Base-by-base conservation (phyloP, 2,329 filamentous ascomycete species). In the Calonectria hongkongensis region DNA sequence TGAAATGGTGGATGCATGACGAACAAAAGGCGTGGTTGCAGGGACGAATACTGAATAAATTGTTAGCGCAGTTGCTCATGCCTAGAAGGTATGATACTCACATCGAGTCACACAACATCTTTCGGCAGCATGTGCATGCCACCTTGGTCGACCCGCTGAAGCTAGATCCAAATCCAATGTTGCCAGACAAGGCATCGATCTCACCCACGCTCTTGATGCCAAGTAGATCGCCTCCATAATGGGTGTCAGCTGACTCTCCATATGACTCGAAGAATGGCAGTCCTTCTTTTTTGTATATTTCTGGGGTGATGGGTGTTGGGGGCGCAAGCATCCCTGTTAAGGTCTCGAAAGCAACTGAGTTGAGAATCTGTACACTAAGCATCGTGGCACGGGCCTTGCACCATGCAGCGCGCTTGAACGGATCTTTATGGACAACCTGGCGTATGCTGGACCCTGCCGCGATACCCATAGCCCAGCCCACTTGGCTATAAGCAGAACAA, bases 401-500 rank as follows among this genome's bases (percentile, higher is more conserved):
- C 71, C 71, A 73, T 15, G 28, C 39, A 0, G 15, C 13, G 2
- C 25, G 15, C 10, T n/a, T 39, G 39, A 70, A 70, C 4, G 45
- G 66, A 33, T 73, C 71, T 7, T 54, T 47, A 18, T 48, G 27
- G 25, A 70, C 63, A 13, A 54, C 18, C 21, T 73, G 71, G 30
- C 47, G 71, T 5, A 73, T 66, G 10, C 56, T 47, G 10, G 62
- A 63, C 21, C 71, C 71, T 15, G 66, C 66, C 13, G 66, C 71
- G 21, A 73, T 70, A n/a, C 71, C 71, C 66, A 73, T 73, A 1
- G 71, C 67, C 71, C 71, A 73, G 15, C 71, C 71, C 18, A 41
- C 45, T 30, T 70, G 47, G 3, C 68, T 70, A 10, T 6, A 8
- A 2, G 21, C 2, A 45, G 25, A 30, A 27, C 2, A 21, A 41